phyloP scores from a whole-genome alignment of 306 rosid genomes.

The Urtica urens region DNA sequence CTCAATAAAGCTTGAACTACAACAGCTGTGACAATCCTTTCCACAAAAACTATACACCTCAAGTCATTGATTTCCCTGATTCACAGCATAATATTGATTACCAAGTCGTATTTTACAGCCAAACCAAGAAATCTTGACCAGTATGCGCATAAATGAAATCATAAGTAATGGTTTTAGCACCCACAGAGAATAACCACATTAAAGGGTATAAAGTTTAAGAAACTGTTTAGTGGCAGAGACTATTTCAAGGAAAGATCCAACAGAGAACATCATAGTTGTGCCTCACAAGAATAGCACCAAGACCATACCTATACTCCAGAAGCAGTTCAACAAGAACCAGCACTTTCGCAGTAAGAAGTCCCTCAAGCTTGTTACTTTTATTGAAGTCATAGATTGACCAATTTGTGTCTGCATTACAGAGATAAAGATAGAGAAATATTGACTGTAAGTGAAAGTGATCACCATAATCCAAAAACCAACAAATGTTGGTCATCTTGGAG shows the following conservation, averaged over 20 bases:
- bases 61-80: slow-evolving; percentile 45
- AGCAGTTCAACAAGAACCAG: slow-evolving; percentile 53
- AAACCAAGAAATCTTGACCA: background rate
- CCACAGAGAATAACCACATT: background rate
- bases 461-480: background rate
- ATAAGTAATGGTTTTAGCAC: background rate
- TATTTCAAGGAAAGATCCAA: background rate
- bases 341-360: slow-evolving; percentile 56
- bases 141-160: background rate
- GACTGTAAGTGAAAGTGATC: slow-evolving; percentile 6
- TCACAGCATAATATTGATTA: slow-evolving; percentile 8
- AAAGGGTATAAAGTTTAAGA: background rate
- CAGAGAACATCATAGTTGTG: background rate
- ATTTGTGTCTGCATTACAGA: slow-evolving; percentile 26
- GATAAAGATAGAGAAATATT: background rate
- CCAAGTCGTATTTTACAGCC: background rate
- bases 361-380: slow-evolving; percentile 22
- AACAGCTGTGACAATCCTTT: slow-evolving; percentile 66
- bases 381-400: slow-evolving; percentile 37
- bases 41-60: slow-evolving; percentile 77
- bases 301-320: slow-evolving; percentile 61
- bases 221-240: no score
- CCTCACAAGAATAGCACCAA: background rate
- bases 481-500: no score
- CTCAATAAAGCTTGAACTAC: slow-evolving; percentile 43